Conservation (phyloP, 1,139 yeast genomes). For the Yamadazyma sp. region DNA sequence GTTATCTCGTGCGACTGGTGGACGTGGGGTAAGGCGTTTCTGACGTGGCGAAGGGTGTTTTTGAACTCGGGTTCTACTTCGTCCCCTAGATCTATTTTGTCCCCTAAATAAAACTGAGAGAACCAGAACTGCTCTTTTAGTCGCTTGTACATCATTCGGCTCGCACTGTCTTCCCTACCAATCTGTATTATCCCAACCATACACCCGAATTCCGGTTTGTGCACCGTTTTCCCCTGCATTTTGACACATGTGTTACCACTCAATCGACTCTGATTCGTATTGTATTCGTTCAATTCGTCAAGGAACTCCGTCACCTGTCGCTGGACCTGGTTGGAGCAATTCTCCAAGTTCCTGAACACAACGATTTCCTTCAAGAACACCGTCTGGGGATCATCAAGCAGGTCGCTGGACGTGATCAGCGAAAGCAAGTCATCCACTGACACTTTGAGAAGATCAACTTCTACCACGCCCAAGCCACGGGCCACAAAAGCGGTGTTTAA, state of each 20-base stretch:
- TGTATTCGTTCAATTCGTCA: constrained; percentile 31
- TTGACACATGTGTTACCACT: constrained; percentile 9
- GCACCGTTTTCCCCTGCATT: constrained; percentile 16
- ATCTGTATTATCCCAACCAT: constrained; percentile 19
- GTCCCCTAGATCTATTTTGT: neutral
- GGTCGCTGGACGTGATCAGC: neutral
- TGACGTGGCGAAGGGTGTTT: neutral
- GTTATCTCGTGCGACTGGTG: constrained; percentile 37
- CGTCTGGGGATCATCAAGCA: neutral
- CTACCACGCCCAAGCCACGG: neutral
- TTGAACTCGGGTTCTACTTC: neutral
- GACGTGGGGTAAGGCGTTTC: constrained; percentile 18
- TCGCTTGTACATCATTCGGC: constrained; percentile 23
- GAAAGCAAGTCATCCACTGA: neutral
- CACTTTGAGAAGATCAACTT: constrained; percentile 1
- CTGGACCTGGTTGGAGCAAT: constrained; percentile 19
- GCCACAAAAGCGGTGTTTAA: neutral
- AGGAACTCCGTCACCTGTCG: constrained; percentile 27
- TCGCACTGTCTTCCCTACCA: neutral
- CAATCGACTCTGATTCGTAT: constrained; percentile 22
- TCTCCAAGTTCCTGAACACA: constrained; percentile 16
- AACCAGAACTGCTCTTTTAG: constrained; percentile 45
- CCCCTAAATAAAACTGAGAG: constrained; percentile 12
- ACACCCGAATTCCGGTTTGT: constrained; percentile 23
- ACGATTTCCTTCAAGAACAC: constrained; percentile 6